Evolutionary conservation across 1,284 basidiomycete species (phyloP), one percentile per base, ranked within the genome.

Genomic region (Exobasidium rhododendri): DNA sequence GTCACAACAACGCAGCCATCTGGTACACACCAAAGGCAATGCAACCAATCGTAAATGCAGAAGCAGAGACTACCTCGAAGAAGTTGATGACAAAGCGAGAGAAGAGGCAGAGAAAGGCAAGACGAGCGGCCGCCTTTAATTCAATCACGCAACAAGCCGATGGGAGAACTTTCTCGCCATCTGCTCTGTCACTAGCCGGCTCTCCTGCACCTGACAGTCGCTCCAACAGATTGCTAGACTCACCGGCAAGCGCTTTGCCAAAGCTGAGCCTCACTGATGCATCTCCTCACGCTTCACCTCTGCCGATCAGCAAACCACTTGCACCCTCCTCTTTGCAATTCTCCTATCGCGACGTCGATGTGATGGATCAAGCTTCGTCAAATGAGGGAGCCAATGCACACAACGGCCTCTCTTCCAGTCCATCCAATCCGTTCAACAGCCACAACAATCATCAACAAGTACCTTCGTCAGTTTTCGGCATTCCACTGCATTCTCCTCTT

Each of bases 211-310:
- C 29, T 10, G 26, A 29, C n/a, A 46, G 17, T 32, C 28, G 13
- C 7, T 7, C 28, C 7, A 55, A 30, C 20, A n/a, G n/a, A n/a
- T 24, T 44, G 28, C 20, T 49, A 6, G 57, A 58, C 14, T 74
- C 72, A 47, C 70, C 72, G 10, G 65, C 72, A 2, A 65, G 64
- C 22, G 70, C 72, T 2, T 63, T 74, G 58, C 72, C 72, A 5
- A 55, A 67, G 4, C 66, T 74, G 70, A 62, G 71, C 35, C 71
- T 74, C 61, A 73, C 72, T 13, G 72, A 74, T 29, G 71, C 72
- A 1, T 69, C 70, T 4, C 72, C 72, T n/a, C 64, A 69, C 28
- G 67, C 59, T 46, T 74, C 72, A 40, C 72, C 72, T 11, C 68
- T 65, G 32, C 68, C 72, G 2, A 29, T 45, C 60, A 65, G 59